Conservation (phyloP, 1,139 yeast genomes). For the Trichomonascaceae sp. region DNA sequence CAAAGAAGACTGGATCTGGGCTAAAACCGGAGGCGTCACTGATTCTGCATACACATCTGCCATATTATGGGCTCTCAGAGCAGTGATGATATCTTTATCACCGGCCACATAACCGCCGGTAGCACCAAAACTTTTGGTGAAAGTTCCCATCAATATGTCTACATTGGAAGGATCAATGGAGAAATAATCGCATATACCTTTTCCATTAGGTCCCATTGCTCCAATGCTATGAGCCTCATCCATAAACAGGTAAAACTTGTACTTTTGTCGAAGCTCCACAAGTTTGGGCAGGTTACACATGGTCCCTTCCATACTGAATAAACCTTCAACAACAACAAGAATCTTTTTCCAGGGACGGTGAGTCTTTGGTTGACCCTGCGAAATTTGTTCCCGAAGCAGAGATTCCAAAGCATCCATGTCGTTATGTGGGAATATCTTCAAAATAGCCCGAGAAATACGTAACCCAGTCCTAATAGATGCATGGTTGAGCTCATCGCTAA, state of each 20-base stretch:
- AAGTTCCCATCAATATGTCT: constrained; percentile 93
- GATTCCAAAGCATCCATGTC: constrained; percentile 79
- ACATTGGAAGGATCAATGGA: constrained; percentile 67
- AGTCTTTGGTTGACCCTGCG: constrained; percentile 94
- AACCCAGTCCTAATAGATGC: constrained; percentile 95
- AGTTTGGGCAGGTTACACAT: constrained; percentile 78
- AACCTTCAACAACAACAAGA: constrained; percentile 88
- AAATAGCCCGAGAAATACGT: constrained; percentile 87
- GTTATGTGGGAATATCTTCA: constrained; percentile 87
- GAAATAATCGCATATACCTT: constrained; percentile 93
- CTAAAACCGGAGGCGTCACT: constrained; percentile 83
- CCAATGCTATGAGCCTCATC: constrained; percentile 99
- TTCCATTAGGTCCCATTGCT: constrained; percentile 89
- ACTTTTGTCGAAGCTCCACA: constrained; percentile 70
- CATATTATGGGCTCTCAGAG: constrained; percentile 65
- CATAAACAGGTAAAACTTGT: constrained; percentile 82
- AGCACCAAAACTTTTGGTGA: constrained; percentile 97
- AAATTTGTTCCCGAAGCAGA: constrained; percentile 76
- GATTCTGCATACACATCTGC: constrained; percentile 78
- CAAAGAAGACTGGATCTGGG: constrained; percentile 79
- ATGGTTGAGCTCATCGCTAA: constrained; percentile 91
- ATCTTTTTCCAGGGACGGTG: constrained; percentile 98
- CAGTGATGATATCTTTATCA: constrained; percentile 58
- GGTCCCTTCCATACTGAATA: constrained; percentile 97
- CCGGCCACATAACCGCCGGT: constrained; percentile 96